Evolutionary conservation across 441 rosid genomes (phyloP).

Genomic region (Melastoma candidum): DNA sequence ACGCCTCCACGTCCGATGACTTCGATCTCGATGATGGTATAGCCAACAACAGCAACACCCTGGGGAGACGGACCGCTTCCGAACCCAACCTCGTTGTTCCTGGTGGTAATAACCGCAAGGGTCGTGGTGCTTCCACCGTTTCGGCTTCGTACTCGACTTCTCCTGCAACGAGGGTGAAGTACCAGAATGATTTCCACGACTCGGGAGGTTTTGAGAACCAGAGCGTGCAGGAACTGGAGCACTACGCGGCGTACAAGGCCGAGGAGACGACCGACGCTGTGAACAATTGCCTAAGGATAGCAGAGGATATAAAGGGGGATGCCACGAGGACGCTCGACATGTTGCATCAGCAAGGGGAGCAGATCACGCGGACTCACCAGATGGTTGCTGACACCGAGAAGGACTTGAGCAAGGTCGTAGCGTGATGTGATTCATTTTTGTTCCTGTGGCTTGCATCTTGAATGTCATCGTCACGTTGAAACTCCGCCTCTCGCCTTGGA

Average conservation of each 20-base stretch:
- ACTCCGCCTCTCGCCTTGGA: not conserved
- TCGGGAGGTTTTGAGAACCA: conserved; percentile 46
- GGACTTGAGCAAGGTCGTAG: conserved; percentile 34
- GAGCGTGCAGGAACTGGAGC: conserved; percentile 48
- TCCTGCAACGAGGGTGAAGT: conserved; percentile 18
- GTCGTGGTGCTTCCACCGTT: conserved; percentile 8
- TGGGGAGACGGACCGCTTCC: conserved; percentile 41
- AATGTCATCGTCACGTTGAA: not conserved
- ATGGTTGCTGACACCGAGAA: conserved; percentile 53
- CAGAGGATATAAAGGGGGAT: conserved; percentile 45
- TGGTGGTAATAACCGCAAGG: conserved; percentile 13
- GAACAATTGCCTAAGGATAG: conserved; percentile 50
- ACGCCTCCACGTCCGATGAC: too few relatives aligned
- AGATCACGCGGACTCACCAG: conserved; percentile 49
- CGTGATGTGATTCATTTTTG: not conserved
- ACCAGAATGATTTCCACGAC: conserved; percentile 35
- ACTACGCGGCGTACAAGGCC: conserved; percentile 46
- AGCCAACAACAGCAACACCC: conserved; percentile 19
- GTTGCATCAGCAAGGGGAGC: conserved; percentile 61
- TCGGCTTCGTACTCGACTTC: conserved; percentile 12
- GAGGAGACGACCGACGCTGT: conserved; percentile 52
- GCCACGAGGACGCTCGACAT: conserved; percentile 52
- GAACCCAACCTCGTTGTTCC: conserved; percentile 36
- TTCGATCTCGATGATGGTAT: conserved; percentile 19
- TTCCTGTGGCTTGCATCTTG: not conserved